These are phyloP conservation scores for Fusarium globosum DNA, from an alignment of 2,329 filamentous ascomycete species.

Conservation along the genomic window DNA sequence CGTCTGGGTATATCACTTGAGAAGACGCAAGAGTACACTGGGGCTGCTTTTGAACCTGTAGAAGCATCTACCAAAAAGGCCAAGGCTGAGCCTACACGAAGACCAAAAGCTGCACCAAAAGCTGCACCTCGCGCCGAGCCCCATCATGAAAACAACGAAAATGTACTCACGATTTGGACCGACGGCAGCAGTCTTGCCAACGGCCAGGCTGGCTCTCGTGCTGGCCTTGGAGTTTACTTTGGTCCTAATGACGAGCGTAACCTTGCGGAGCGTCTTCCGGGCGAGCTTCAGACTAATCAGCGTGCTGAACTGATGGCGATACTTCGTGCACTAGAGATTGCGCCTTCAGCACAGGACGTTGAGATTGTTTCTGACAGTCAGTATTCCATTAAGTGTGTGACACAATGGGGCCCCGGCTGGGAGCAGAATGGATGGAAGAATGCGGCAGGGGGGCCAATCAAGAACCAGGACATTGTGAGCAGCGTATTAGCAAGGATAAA, in stretches of 20 bases:
- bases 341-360: conserved; percentile 73
- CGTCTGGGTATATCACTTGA: conserved; percentile 50
- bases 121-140: not conserved
- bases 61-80: conserved; percentile 40
- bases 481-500: conserved; percentile 77
- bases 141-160: conserved; percentile 6
- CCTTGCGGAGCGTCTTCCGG: conserved; percentile 79
- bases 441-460: conserved; percentile 74
- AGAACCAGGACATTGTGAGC: conserved; percentile 87
- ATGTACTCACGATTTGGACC: conserved; percentile 63
- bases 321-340: conserved; percentile 81
- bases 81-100: conserved; percentile 44
- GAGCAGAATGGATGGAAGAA: conserved; percentile 80
- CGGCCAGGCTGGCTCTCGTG: conserved; percentile 64
- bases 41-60: conserved; percentile 26
- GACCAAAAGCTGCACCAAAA: not conserved
- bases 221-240: conserved; percentile 74
- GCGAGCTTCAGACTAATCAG: conserved; percentile 88
- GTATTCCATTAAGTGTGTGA: conserved; percentile 91
- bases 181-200: conserved; percentile 72
- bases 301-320: conserved; percentile 95
- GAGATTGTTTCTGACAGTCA: conserved; percentile 89
- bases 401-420: conserved; percentile 85
- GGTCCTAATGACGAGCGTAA: conserved; percentile 67
- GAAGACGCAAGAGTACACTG: conserved; percentile 5